Base-by-base conservation (phyloP, 768 basidiomycete genomes). In the Pleurotus djamor region DNA sequence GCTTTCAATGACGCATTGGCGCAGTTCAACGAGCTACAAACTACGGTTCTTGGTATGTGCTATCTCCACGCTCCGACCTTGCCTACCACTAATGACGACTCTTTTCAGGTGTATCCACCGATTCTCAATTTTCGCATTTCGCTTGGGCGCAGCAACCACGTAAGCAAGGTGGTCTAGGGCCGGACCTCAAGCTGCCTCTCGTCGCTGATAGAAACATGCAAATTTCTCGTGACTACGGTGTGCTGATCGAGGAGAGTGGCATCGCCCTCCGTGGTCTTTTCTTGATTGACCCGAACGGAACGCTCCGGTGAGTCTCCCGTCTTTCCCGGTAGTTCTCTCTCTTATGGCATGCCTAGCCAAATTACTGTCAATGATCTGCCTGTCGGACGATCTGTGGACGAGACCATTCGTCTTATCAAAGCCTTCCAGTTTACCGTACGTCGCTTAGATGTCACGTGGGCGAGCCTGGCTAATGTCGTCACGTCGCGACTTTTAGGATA, bases 341-440 rank as follows among this genome's bases (percentile, higher is more conserved):
- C 45, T 47, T 12, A 17, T n/a, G 13, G 45, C 45, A 47, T n/a
- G 13, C 10, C 45, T 45, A 90, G 89, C 61, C 89, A 92, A 79
- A 88, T 91, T 65, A 93, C 92, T 57, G 79, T 96, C 61, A 96
- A 96, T 69, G 95, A 97, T 72, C 83, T 96, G 43, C 92, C 94
- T 12, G 94, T 96, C 51, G 95, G 95, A n/a, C 91, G 95, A 56
- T 94, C 92, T 2, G 94, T 96, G 57, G 94, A 94, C 38, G 95
- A 97, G 78, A 95, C 94, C 1, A 65, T 95, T 56, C 89, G 95
- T 60, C 85, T 97, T 51, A 78, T 97, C 75, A 87, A 96, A 74
- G 95, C 95, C 17, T 95, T 96, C 89, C 94, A 96, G 69, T 94
- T 90, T 73, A 86, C 85, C 10, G 91, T 92, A 68, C 44, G 86